Conservation (phyloP, 2,329 filamentous ascomycete genomes). For the Phaeosphaeria sp. region DNA sequence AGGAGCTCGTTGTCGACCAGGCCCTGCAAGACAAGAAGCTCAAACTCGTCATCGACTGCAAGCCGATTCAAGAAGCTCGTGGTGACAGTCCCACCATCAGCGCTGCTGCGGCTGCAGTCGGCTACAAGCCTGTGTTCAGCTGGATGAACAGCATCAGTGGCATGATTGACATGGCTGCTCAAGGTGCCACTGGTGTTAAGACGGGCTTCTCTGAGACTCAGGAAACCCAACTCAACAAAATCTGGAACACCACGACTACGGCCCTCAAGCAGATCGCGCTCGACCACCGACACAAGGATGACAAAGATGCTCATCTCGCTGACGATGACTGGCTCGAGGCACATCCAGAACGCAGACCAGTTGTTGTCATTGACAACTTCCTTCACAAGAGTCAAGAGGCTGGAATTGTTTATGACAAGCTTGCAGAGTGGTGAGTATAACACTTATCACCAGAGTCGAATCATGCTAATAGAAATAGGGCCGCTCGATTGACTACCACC, state of each 20-base stretch:
- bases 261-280: constrained; percentile 82
- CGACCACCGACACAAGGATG: constrained; percentile 71
- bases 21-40: constrained; percentile 77
- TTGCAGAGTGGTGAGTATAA: constrained; percentile 71
- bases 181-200: constrained; percentile 93
- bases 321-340: constrained; percentile 91
- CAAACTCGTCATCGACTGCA: constrained; percentile 89
- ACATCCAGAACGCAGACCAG: constrained; percentile 81
- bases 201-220: constrained; percentile 92
- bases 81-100: constrained; percentile 87
- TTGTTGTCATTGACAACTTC: constrained; percentile 93
- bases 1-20: constrained; percentile 85
- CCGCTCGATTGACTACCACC: constrained; percentile 80
- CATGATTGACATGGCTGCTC: constrained; percentile 88
- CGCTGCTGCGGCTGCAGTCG: constrained; percentile 80
- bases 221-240: constrained; percentile 87
- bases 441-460: background rate
- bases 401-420: constrained; percentile 58
- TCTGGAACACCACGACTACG: constrained; percentile 80
- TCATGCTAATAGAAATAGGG: constrained; percentile 53
- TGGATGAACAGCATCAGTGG: constrained; percentile 97
- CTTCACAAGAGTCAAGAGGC: constrained; percentile 71
- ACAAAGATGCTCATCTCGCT: constrained; percentile 73
- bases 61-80: constrained; percentile 87
- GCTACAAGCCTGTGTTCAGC: constrained; percentile 91